Percentiles rank a stretch among this genome's conserved stretches.
These are phyloP conservation scores for cucumber (Cucumis sativus) DNA, from an alignment of 306 rosid genomes.

Conservation along the genomic window DNA sequence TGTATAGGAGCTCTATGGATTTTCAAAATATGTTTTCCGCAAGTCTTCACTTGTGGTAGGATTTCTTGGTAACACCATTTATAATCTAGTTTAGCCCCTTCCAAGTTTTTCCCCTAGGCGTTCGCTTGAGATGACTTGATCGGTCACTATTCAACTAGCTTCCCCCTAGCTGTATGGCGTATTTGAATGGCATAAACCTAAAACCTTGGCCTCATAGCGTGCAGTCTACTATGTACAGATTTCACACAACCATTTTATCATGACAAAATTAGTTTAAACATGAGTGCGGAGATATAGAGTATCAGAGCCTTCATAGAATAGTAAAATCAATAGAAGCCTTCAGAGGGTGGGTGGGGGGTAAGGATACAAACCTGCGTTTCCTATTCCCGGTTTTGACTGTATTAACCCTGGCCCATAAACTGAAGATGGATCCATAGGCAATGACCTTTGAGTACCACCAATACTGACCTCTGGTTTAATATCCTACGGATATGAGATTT, in stretches of 20 bases:
- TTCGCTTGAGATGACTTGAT: neutral
- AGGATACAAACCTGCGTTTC: constrained; percentile 46
- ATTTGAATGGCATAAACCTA: neutral
- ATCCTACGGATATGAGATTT: constrained; percentile 25
- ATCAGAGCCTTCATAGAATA: neutral
- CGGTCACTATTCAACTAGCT: neutral
- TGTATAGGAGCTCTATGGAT: neutral
- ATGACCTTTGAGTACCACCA: constrained; percentile 59
- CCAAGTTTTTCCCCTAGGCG: neutral
- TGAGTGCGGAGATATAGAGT: neutral
- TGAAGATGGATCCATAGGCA: constrained; percentile 77
- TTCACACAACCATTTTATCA: neutral
- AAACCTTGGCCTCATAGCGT: too few relatives aligned
- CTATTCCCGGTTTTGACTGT: constrained; percentile 79
- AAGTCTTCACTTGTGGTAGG: neutral
- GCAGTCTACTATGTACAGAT: neutral
- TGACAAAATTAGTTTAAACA: neutral
- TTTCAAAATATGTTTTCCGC: neutral
- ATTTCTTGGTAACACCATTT: neutral
- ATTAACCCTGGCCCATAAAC: constrained; percentile 68
- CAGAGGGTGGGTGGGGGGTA: neutral
- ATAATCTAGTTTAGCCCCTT: neutral
- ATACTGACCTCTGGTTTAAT: constrained; percentile 63
- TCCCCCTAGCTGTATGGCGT: neutral
- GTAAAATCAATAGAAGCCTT: neutral